Conservation (phyloP, 1,284 basidiomycete genomes). For the Malassezia japonica region DNA sequence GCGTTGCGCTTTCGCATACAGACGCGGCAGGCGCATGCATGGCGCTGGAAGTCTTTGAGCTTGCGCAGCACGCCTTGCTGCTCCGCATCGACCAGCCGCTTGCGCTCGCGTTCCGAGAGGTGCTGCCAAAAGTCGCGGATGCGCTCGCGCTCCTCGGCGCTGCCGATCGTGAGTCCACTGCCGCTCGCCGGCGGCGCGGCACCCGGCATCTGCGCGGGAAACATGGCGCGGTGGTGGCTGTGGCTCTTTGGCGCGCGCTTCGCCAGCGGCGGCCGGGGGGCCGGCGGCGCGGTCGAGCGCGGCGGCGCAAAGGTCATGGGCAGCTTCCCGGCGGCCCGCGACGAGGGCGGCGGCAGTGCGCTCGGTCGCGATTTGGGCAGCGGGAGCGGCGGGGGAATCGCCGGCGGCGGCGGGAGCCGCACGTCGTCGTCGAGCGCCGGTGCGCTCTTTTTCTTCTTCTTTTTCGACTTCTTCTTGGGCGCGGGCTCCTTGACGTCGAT, state of each 20-base stretch:
- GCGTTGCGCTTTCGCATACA: constrained; percentile 93
- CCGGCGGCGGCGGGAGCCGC: constrained; percentile 33
- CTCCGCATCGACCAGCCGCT: constrained; percentile 85
- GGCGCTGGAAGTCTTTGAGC: constrained; percentile 99
- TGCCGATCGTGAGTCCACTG: constrained; percentile 75
- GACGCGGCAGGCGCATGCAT: constrained; percentile 87
- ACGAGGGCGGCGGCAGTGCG: constrained; percentile 53
- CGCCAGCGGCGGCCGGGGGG: neutral
- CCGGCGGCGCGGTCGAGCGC: neutral
- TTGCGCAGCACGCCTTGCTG: constrained; percentile 91
- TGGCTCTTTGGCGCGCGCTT: neutral
- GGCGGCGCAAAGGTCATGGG: constrained; percentile 54
- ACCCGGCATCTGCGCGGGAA: constrained; percentile 11
- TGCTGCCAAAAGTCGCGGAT: constrained; percentile 96
- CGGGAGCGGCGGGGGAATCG: constrained; percentile 46
- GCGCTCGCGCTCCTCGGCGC: constrained; percentile 78
- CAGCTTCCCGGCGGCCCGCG: constrained; percentile 63
- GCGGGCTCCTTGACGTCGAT: neutral
- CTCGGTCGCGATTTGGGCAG: constrained; percentile 12
- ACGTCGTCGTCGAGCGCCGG: constrained; percentile 35
- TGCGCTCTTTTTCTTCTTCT: constrained; percentile 55
- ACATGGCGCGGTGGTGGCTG: constrained; percentile 6
- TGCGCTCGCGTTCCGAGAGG: constrained; percentile 74
- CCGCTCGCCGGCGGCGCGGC: constrained; percentile 23
- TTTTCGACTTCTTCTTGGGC: constrained; percentile 38